phyloP scores from a whole-genome alignment of 257 asterid species.

The Nicotiana obtusifolia region DNA sequence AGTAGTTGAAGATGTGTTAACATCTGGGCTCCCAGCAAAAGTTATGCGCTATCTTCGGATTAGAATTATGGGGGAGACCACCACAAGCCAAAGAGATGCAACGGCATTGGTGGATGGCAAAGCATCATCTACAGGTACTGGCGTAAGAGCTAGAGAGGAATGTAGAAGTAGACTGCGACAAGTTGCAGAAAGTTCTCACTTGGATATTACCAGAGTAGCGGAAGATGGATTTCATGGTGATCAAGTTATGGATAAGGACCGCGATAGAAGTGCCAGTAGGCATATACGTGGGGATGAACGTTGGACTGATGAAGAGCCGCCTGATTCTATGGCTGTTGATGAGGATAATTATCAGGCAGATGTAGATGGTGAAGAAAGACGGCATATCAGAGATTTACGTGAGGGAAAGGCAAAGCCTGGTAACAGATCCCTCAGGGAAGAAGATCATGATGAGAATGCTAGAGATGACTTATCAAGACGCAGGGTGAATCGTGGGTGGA shows the following conservation, averaged over 20 bases:
- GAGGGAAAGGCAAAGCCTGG: constrained; percentile 53
- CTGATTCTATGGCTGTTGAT: constrained; percentile 42
- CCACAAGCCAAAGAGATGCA: constrained; percentile 55
- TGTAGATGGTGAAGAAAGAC: constrained; percentile 56
- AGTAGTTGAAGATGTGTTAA: constrained; percentile 89
- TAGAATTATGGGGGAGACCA: constrained; percentile 69
- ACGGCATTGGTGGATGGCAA: constrained; percentile 45
- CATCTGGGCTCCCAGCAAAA: constrained; percentile 88
- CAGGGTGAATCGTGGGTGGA: constrained; percentile 49
- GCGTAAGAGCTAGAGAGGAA: constrained; percentile 64
- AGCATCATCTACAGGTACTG: constrained; percentile 29
- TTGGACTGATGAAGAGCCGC: constrained; percentile 59
- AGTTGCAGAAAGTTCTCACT: constrained; percentile 47
- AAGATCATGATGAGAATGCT: constrained; percentile 57
- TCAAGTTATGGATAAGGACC: constrained; percentile 39
- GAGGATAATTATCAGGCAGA: constrained; percentile 45
- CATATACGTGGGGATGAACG: constrained; percentile 45
- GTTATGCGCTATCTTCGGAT: constrained; percentile 81
- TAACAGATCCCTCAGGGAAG: constrained; percentile 66
- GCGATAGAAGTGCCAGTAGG: constrained; percentile 36
- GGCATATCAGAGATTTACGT: constrained; percentile 41
- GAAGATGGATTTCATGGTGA: constrained; percentile 39
- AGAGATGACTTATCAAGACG: constrained; percentile 73
- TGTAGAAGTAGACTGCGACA: constrained; percentile 55
- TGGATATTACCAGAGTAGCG: constrained; percentile 38